Conservation (phyloP, 129 eudicot species). For the Calendula officinalis region DNA sequence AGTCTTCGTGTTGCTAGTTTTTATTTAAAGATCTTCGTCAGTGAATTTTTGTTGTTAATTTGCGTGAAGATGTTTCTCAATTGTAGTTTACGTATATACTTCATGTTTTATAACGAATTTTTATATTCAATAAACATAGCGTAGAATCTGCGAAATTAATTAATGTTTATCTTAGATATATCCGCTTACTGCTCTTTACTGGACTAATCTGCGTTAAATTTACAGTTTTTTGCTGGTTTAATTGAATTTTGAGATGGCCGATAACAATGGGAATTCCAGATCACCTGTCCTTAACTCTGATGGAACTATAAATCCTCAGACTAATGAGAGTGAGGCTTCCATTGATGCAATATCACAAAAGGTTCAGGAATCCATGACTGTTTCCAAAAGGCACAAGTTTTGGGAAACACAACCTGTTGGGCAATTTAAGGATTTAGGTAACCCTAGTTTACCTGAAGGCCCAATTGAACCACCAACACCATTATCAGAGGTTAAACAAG, state of each 20-base stretch:
- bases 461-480: constrained; percentile 56
- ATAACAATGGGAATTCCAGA: constrained; percentile 33
- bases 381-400: constrained; percentile 54
- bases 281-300: constrained; percentile 35
- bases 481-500: constrained; percentile 56
- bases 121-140: background rate
- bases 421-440: constrained; percentile 50
- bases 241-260: constrained; percentile 34
- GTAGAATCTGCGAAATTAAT: background rate
- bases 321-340: constrained; percentile 36
- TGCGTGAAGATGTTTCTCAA: background rate
- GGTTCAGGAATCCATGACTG: constrained; percentile 51
- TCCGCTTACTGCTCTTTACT: background rate
- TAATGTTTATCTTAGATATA: background rate
- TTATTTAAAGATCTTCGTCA: constrained; percentile 1
- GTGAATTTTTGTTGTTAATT: background rate
- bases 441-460: constrained; percentile 51
- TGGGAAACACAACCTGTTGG: constrained; percentile 83
- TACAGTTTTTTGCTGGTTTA: constrained; percentile 10
- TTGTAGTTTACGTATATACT: background rate
- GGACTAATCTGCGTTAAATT: background rate
- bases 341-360: constrained; percentile 51
- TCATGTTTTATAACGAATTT: background rate
- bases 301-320: constrained; percentile 25
- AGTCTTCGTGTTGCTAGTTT: no score